Evolutionary conservation across 2,329 filamentous ascomycete species (phyloP), one percentile per base, ranked within the genome.

Genomic region (Nemania serpens): DNA sequence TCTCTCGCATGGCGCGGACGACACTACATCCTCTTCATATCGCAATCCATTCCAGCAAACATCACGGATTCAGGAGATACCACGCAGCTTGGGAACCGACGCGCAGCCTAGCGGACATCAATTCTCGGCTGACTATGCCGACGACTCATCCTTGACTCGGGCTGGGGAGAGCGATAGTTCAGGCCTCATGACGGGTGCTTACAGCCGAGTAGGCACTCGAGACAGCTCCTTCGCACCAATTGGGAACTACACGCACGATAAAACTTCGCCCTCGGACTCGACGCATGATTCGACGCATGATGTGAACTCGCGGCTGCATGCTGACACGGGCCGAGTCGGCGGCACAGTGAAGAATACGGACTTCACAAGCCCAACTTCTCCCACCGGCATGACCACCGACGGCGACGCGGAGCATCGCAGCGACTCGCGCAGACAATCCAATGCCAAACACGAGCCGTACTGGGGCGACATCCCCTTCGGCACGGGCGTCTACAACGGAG

Each of bases 391-490:
- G 6, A 43, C 11, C 37, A 34, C 4, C 29, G 39, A 34, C 18
- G 29, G 11, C 15, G 5, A 34, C 34, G 46, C 4, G 20, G 20
- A n/a, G n/a, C n/a, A n/a, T n/a, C n/a, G n/a, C n/a, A n/a, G n/a
- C n/a, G n/a, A n/a, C n/a, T n/a, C n/a, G n/a, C n/a, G n/a, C n/a
- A n/a, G n/a, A 10, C 22, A 57, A 15, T 59, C 66, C 1, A 49
- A 56, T 6, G 33, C 65, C n/a, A 50, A 59, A 1, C 54, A 67
- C 41, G 29, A 71, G 10, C 65, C 70, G 1, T 72, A 73, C 50
- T 72, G 70, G 69, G 70, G 69, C 15, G 65, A 69, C 37, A 64
- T 70, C 20, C 66, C 71, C n/a, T 62, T 64, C 17, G 70, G 70
- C 3, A 61, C 59, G 5, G 69, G 70, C 1, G 55, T 69, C 6